Evolutionary conservation across 2,329 filamentous ascomycete genomes (phyloP), one percentile per base, ranked within the genome.

Genomic region (Basipetospora chlamydospora): DNA sequence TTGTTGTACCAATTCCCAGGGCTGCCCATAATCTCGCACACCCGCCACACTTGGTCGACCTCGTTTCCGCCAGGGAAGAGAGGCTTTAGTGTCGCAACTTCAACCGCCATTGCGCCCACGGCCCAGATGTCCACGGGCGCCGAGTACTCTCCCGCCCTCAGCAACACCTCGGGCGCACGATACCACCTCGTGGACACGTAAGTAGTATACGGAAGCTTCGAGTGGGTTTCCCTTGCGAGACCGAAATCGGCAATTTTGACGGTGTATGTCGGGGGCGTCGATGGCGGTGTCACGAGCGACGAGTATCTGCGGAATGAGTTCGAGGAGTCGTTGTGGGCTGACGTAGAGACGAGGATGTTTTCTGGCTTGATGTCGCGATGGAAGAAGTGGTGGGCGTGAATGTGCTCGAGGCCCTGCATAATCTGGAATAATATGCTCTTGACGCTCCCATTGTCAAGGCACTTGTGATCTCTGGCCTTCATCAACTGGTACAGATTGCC

Each of bases 221-320:
- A 96, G 54, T 96, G 86, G 0, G 87, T 98, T 60, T 98, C 90
- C 49, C 90, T 73, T n/a, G 90, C 90, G 12, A 98, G 73, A 44
- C 90, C 90, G 59, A 98, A 98, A 55, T 98, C 90, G 49, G 90
- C 90, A 49, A 98, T 94, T 65, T 98, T 98, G 49, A 98, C 90
- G 0, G 87, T 88, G 59, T 96, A 98, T 2, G 78, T 72, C 3
- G 88, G 85, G 15, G 90, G 90, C 17, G 88, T 96, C 3, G 88
- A 92, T 5, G 90, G 90, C 5, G 90, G 90, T 11, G 90, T 96
- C 46, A 96, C 83, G 43, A 96, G 67, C 6, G 84, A 73, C 1
- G 90, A 96, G 58, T 98, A 98, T 48, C 90, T 74, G 53, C 84
- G 79, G 63, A 96, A 95, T 0, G 87, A 78, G 52, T 82, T 90